Conservation (phyloP, 805 yeast genomes). For the Cyberlindnera lachancei region DNA sequence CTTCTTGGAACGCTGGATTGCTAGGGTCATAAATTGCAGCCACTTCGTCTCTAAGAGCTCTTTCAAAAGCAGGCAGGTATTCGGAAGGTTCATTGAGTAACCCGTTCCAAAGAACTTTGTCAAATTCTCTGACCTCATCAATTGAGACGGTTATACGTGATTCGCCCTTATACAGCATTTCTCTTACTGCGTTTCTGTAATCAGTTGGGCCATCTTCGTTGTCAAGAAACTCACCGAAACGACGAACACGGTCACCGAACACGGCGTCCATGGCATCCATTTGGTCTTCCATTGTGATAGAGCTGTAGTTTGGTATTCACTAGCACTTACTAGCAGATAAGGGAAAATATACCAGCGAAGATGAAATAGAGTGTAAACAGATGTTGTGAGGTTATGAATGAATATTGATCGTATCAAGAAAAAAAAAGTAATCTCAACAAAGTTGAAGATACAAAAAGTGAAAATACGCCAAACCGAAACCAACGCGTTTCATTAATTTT, state of each 20-base stretch:
- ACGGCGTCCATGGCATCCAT: slow-evolving; percentile 31
- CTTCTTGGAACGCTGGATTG: slow-evolving; percentile 42
- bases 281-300: slow-evolving; percentile 16
- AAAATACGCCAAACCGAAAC: neutral
- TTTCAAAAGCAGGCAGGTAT: slow-evolving; percentile 80
- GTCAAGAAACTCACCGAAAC: slow-evolving; percentile 81
- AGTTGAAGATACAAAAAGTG: too few species aligned
- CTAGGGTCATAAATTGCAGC: slow-evolving; percentile 61
- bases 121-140: slow-evolving; percentile 85
- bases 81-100: slow-evolving; percentile 72
- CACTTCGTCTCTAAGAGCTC: slow-evolving; percentile 77
- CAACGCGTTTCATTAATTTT: slow-evolving; percentile 9
- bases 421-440: too few species aligned
- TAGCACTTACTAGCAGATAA: slow-evolving; percentile 1
- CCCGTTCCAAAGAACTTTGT: slow-evolving; percentile 71
- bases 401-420: too few species aligned
- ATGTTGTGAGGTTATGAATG: too few species aligned
- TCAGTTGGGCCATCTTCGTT: slow-evolving; percentile 46
- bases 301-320: neutral
- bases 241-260: slow-evolving; percentile 77
- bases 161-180: slow-evolving; percentile 61
- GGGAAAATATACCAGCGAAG: too few species aligned
- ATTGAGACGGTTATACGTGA: slow-evolving; percentile 67
- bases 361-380: too few species aligned
- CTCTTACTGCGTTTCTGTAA: slow-evolving; percentile 62